Evolutionary conservation across 345 rosid species (phyloP), one percentile per base, ranked within the genome.

Genomic region (Eucalyptus viminalis): DNA sequence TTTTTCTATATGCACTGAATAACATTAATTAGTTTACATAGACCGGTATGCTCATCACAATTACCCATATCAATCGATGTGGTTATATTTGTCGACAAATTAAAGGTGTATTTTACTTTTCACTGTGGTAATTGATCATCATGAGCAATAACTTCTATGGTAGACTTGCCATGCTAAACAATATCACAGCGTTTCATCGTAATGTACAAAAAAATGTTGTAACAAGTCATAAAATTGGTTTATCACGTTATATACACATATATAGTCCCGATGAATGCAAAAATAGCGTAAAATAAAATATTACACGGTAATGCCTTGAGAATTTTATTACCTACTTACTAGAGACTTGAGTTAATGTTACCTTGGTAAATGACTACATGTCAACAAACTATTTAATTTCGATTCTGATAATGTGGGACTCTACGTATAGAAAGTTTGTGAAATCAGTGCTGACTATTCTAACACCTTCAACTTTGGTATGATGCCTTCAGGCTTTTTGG

Each of bases 161-260:
- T 40, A 67, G 4, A n/a, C 5, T n/a, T 67, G 80, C 80, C 6
- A 6, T n/a, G 40, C 16, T 29, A 1, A n/a, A 67, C 6, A 8
- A 67, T 67, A 67, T 67, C 2, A 67, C 11, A 3, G 1, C 6
- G 1, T 0, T 67, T 67, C 0, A 0, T 67, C 6, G 11, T n/a
- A 62, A n/a, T 29, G 27, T 54, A 54, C 25, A 54, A 51, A 62
- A 62, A 62, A 29, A 27, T 13, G 31, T 29, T 1, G 4, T 13
- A 62, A 29, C 34, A 29, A 14, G 9, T 7, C 34, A 2, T 25
- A 58, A 58, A 58, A 25, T 25, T 58, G 65, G 13, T 58, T 22
- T 4, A 54, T 54, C 1, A 5, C 1, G 1, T 21, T 21, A 54
- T 54, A 54, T 9, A 54, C 2, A 1, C 27, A 21, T 54, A 4